Percentiles rank a stretch among this genome's conserved stretches.
phyloP scores from a whole-genome alignment of 2,329 filamentous ascomycete species.

The Pseudocercospora ulei region DNA sequence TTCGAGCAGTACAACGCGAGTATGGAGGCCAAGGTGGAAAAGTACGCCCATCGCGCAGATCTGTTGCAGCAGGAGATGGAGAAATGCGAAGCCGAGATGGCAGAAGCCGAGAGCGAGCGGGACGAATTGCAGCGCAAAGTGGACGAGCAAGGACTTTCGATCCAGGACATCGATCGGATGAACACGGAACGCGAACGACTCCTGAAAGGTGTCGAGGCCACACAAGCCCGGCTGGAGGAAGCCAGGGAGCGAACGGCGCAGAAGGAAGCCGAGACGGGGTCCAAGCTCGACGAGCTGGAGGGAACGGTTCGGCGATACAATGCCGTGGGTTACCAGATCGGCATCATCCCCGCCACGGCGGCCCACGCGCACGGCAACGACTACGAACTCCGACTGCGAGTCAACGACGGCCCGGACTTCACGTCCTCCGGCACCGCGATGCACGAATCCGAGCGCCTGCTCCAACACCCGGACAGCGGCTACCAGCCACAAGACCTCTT shows the following conservation, averaged over 20 bases:
- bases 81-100: conserved; percentile 63
- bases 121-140: conserved; percentile 71
- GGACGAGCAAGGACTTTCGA: conserved; percentile 86
- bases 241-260: conserved; percentile 72
- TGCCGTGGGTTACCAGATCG: conserved; percentile 84
- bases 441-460: conserved; percentile 57
- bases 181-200: conserved; percentile 86
- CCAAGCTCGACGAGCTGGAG: conserved; percentile 85
- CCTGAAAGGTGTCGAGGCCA: conserved; percentile 75
- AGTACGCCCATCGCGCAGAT: conserved; percentile 70
- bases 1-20: conserved; percentile 90
- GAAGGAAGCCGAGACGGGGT: conserved; percentile 77
- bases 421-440: conserved; percentile 40
- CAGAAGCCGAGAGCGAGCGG: conserved; percentile 73
- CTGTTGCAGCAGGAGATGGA: conserved; percentile 80
- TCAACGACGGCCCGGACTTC: conserved; percentile 70
- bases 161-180: conserved; percentile 99
- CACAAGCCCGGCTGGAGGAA: conserved; percentile 68
- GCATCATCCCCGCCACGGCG: conserved; percentile 74
- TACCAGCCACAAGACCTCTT: conserved; percentile 85
- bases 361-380: conserved; percentile 75
- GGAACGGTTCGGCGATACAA: conserved; percentile 84
- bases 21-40: conserved; percentile 75
- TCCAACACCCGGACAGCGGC: conserved; percentile 71
- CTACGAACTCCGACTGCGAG: conserved; percentile 74